Base-by-base conservation (phyloP, 1,284 basidiomycete genomes). In the Earliella scabrosa region DNA sequence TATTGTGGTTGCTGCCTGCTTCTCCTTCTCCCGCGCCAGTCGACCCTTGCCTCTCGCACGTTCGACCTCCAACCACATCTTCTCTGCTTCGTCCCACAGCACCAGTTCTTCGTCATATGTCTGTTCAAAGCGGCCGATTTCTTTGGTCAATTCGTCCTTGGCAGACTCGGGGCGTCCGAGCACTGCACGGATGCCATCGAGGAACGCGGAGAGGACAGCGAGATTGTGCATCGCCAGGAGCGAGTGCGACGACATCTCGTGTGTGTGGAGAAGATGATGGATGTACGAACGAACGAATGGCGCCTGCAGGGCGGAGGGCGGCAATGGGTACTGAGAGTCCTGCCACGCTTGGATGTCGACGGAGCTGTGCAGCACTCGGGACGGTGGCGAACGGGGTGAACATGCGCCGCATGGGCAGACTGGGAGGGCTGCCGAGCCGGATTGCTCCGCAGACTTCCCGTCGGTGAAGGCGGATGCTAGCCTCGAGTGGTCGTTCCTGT, bases 241-340 rank as follows among this genome's bases (percentile, higher is more conserved):
- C 4, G 89, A 68, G 63, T 93, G 88, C 1, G 90, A 86, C 0
- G 86, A 85, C 92, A 94, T 93, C 69, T 94, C 92, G 72, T 94
- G 92, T 8, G 92, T 92, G 50, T 89, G 86, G 39, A 93, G 74
- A 11, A 94, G 81, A 65, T 94, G 92, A 67, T 94, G 90, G 29
- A 92, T 50, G 63, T 93, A 93, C 2, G 88, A 87, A n/a, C 87
- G 82, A 3, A 83, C 86, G 65, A 78, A 81, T 0, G 82, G 75
- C 2, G 73, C 71, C 21, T 69, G 63, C 61, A 68, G 38, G 14
- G 56, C 54, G 18, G 59, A 48, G 3, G 52, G 40, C 6, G 54
- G 36, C 4, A 54, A 35, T 3, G 50, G 39, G 14, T 43, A 48
- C 10, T 58, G 50, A 8, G 68, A 64, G 49, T 58, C 54, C 11